Evolutionary conservation across 2,329 filamentous ascomycete species (phyloP).

Genomic region (Metarhizium rileyi): DNA sequence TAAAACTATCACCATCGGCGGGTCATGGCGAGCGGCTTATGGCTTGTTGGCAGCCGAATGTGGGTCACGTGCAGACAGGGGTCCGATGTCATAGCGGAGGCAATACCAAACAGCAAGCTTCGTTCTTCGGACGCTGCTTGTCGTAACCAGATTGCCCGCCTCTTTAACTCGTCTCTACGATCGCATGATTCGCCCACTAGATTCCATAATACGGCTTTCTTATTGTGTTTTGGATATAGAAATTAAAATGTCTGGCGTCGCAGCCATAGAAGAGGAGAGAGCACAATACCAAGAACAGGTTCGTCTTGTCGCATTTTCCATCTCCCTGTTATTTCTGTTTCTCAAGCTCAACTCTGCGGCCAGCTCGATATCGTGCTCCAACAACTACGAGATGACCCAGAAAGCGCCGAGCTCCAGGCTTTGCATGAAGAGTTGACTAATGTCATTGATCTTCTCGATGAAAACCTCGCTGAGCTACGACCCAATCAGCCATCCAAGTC

Average conservation of each 20-base stretch:
- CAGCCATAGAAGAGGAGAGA: constrained; percentile 41
- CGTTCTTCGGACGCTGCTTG: too few species aligned
- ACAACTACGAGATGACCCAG: constrained; percentile 70
- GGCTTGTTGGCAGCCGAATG: too few species aligned
- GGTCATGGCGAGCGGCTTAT: too few species aligned
- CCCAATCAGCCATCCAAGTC: constrained; percentile 35
- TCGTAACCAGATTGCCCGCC: too few species aligned
- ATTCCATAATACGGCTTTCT: not conserved
- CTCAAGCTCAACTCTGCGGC: constrained; percentile 11
- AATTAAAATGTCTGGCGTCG: constrained; percentile 21
- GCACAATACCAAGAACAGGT: constrained; percentile 49
- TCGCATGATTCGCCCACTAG: not conserved
- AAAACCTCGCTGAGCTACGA: constrained; percentile 72
- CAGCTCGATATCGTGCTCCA: constrained; percentile 70
- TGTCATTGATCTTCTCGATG: constrained; percentile 70
- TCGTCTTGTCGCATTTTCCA: constrained; percentile 11
- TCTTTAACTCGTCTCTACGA: not conserved
- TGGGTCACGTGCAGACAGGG: too few species aligned
- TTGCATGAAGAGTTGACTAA: constrained; percentile 74
- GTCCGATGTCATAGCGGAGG: too few species aligned
- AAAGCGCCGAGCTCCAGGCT: constrained; percentile 66
- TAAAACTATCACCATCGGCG: too few species aligned
- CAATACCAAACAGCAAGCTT: too few species aligned
- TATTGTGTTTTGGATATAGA: not conserved
- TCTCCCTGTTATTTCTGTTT: not conserved